phyloP scores from a whole-genome alignment of 129 eudicot species.

The Chrysanthemum makinoi region DNA sequence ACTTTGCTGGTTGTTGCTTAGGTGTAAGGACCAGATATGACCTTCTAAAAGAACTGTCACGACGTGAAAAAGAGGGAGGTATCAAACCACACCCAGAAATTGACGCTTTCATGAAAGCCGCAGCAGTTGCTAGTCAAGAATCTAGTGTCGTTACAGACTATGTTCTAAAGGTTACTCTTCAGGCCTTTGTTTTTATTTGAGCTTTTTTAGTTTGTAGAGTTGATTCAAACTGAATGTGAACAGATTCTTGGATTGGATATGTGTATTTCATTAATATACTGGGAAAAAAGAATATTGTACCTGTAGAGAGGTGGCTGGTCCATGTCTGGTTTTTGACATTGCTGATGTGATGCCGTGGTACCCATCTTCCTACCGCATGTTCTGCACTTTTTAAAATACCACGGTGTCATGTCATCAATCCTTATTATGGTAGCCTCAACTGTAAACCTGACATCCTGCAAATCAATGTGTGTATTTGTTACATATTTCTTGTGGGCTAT shows the following conservation, averaged over 20 bases:
- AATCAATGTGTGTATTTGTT: no score
- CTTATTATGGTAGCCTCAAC: no score
- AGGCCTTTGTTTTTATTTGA: background rate
- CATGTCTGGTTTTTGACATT: no score
- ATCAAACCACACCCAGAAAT: slow-evolving; percentile 18
- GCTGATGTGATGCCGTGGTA: no score
- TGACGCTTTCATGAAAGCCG: slow-evolving; percentile 15
- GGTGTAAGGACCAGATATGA: slow-evolving; percentile 15
- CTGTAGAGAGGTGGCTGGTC: no score
- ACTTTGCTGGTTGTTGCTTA: slow-evolving; percentile 9
- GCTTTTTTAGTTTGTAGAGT: background rate
- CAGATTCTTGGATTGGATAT: slow-evolving; percentile 16
- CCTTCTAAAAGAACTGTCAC: slow-evolving; percentile 7
- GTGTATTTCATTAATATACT: no score
- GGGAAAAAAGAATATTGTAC: no score
- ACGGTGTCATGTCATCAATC: no score
- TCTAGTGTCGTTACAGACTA: slow-evolving; percentile 16
- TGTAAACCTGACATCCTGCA: no score
- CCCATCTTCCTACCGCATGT: no score
- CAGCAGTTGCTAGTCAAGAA: slow-evolving; percentile 8
- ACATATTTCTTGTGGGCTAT: no score
- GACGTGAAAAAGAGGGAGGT: slow-evolving; percentile 7
- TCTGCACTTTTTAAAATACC: no score
- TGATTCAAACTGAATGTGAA: background rate
- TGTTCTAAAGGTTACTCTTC: background rate